Percentiles rank a stretch among this genome's conserved stretches.
Evolutionary conservation across 257 asterid genomes (phyloP).

Genomic region (Capsicum baccatum): DNA sequence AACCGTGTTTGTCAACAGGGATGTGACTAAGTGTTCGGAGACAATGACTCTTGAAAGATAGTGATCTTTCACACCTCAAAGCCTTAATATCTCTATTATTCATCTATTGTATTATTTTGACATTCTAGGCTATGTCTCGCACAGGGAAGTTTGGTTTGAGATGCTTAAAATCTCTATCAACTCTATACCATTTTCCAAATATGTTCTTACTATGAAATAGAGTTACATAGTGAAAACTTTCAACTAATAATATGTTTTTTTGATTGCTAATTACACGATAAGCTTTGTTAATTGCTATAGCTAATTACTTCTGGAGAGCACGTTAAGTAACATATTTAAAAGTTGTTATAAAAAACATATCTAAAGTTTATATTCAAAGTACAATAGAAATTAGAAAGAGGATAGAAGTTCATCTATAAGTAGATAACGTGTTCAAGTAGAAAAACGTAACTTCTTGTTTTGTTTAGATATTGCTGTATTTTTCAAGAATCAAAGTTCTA

Average conservation of each 20-base stretch:
- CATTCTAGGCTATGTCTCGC: not conserved
- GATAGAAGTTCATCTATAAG: not conserved
- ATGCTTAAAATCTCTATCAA: not conserved
- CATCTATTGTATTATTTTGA: not conserved
- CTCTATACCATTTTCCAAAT: not conserved
- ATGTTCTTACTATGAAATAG: not conserved
- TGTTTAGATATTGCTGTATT: not conserved
- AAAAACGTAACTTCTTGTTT: not conserved
- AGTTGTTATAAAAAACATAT: not conserved
- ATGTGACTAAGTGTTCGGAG: not conserved
- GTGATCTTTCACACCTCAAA: not conserved
- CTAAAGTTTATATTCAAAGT: not conserved
- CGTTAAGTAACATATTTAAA: not conserved
- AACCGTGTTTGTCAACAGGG: too few relatives aligned
- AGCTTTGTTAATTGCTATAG: not conserved
- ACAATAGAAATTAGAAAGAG: not conserved
- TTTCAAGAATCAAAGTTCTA: slow-evolving; percentile 7
- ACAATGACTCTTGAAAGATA: not conserved
- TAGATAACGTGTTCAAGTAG: not conserved
- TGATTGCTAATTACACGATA: not conserved
- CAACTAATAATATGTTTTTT: not conserved
- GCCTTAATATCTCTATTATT: not conserved
- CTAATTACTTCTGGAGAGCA: not conserved
- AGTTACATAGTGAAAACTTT: not conserved
- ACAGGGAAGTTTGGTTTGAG: not conserved